Conservation (phyloP, 805 yeast genomes). For the Hanseniaspora lindneri region DNA sequence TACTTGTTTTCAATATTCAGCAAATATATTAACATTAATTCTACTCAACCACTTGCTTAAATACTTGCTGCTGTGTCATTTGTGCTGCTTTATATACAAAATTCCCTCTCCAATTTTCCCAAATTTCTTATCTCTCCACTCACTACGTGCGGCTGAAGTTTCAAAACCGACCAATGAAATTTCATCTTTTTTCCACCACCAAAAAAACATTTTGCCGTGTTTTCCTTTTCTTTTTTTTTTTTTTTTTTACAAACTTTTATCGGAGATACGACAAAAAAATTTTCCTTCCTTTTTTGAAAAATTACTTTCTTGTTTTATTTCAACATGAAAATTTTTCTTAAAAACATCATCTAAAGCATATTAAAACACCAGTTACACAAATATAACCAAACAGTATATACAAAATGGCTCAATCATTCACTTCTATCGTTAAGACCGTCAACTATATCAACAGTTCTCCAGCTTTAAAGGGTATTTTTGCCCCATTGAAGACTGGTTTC, state of each 20-base stretch:
- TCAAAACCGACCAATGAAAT: slow-evolving; percentile 10
- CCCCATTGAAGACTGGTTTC: slow-evolving; percentile 71
- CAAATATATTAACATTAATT: too few species aligned
- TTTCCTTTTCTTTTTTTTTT: not conserved
- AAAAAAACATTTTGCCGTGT: too few species aligned
- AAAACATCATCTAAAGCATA: not conserved
- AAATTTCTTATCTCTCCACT: too few species aligned
- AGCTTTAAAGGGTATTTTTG: slow-evolving; percentile 55
- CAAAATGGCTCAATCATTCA: slow-evolving; percentile 37
- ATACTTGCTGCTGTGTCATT: too few species aligned
- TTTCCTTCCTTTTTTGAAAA: too few species aligned
- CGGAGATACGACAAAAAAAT: not conserved
- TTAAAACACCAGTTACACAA: not conserved
- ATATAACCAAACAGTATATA: not conserved
- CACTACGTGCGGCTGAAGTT: too few species aligned
- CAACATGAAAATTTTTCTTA: not conserved
- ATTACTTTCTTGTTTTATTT: not conserved
- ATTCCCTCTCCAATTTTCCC: too few species aligned
- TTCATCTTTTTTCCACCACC: too few species aligned
- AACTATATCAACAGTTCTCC: slow-evolving; percentile 77
- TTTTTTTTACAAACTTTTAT: not conserved
- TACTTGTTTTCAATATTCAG: too few species aligned
- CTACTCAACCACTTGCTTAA: too few species aligned
- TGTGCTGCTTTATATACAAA: too few species aligned
- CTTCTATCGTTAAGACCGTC: slow-evolving; percentile 60